Percentiles rank a stretch among this genome's conserved stretches.
These are phyloP conservation scores for Chrysosporium queenslandicum DNA, from an alignment of 2,329 filamentous ascomycete species.

Conservation along the genomic window DNA sequence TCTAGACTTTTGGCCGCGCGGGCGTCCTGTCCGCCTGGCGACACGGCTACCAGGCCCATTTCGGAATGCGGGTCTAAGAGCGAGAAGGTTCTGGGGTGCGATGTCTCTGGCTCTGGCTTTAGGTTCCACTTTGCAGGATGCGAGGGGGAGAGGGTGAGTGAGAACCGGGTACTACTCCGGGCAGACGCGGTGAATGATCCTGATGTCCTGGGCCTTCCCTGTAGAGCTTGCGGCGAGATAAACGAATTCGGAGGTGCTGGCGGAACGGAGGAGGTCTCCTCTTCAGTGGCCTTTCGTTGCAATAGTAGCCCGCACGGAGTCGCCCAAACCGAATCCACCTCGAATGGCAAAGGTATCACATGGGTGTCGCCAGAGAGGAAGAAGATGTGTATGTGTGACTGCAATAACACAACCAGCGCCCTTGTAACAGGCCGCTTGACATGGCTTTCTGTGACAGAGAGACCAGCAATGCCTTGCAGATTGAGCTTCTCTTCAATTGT, in stretches of 20 bases:
- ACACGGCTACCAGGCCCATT: conserved; percentile 67
- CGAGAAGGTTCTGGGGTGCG: conserved; percentile 59
- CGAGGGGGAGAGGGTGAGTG: conserved; percentile 40
- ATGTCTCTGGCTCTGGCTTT: conserved; percentile 47
- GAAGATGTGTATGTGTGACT: conserved; percentile 86
- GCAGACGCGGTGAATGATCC: conserved; percentile 29
- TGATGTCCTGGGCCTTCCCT: conserved; percentile 27
- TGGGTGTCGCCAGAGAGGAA: conserved; percentile 81
- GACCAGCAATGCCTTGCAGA: conserved; percentile 9
- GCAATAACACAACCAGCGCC: conserved; percentile 82
- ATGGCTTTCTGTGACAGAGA: conserved; percentile 29
- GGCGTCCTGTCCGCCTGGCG: conserved; percentile 25
- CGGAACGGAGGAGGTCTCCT: conserved; percentile 26
- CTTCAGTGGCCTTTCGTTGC: conserved; percentile 58
- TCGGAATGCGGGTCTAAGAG: conserved; percentile 79
- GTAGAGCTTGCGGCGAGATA: conserved; percentile 53
- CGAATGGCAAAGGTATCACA: conserved; percentile 86
- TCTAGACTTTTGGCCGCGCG: conserved; percentile 33
- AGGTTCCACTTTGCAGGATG: conserved; percentile 48
- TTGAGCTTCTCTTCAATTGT: conserved; percentile 13
- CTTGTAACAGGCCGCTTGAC: conserved; percentile 32
- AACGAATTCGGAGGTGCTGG: conserved; percentile 73
- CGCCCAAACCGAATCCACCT: conserved; percentile 77
- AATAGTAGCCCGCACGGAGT: conserved; percentile 75
- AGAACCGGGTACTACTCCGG: conserved; percentile 38